Evolutionary conservation across 805 yeast species (phyloP), one percentile per base, ranked within the genome.

Genomic region (Helenozyma rhizophorensis): DNA sequence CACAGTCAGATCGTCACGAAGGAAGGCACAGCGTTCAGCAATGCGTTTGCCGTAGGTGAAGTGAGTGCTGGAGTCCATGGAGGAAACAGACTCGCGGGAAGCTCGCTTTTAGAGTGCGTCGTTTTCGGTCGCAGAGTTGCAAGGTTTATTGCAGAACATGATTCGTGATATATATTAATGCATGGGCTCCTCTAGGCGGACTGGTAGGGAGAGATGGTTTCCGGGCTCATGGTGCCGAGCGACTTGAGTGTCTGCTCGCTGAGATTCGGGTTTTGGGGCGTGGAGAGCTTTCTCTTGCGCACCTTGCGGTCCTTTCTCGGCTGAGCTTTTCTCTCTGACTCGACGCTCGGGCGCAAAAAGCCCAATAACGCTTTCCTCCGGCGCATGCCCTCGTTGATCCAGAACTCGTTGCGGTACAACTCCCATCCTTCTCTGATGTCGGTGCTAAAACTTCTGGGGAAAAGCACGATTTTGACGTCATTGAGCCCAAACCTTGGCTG

Each of bases 371-470:
- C 50, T 21, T 60, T 56, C 14, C 72, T 46, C 42, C 88, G 64
- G 44, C 87, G 70, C 2, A 77, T 74, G 1, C 86, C 84, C 54
- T 88, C 96, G 46, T 82, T 72, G 14, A 79, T 76, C 97, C 97
- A 93, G 53, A 88, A 93, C 54, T 89, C 97, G 45, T 84, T 85
- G 39, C 98, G 62, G 50, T 89, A 90, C 25, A 87, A 58, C 51
- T 90, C 98, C 97, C 98, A 90, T 8, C 87, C 89, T 55, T 89
- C 96, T 42, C 96, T 72, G 6, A 83, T 76, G 30, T 83, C 89
- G 0, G 93, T 78, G 39, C 77, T 76, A 58, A 90, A 93, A 1
- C 80, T 80, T 31, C 96, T 66, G 3, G 97, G 83, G 37, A 82
- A 81, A 34, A 93, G 65, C 8, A 86, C 83, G 7, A 93, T 55